Evolutionary conservation across 2,329 filamentous ascomycete species (phyloP).

Genomic region (Dactylonectria macrodidyma): DNA sequence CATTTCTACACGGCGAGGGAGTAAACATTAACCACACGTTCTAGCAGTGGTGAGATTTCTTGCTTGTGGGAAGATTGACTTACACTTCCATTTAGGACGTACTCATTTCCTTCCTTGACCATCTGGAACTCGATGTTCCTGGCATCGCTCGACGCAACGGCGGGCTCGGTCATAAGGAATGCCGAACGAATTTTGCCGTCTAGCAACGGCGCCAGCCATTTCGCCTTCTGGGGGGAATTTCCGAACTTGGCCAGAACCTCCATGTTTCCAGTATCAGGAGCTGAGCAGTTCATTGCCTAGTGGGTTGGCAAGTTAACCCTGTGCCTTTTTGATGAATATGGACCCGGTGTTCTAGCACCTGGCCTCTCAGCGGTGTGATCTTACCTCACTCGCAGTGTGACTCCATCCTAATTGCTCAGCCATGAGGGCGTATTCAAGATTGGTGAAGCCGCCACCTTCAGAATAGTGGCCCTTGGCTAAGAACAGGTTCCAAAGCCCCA

Average conservation of each 20-base stretch:
- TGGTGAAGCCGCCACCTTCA: conserved; percentile 11
- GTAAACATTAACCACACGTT: neutral
- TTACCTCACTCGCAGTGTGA: neutral
- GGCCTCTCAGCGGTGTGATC: neutral
- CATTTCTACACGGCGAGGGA: conserved; percentile 80
- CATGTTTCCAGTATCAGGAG: conserved; percentile 3
- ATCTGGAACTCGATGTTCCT: conserved; percentile 21
- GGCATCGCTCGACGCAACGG: conserved; percentile 22
- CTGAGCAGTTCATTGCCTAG: conserved; percentile 3
- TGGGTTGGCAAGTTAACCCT: neutral
- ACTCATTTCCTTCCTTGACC: conserved; percentile 2
- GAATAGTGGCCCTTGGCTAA: conserved; percentile 5
- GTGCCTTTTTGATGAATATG: neutral
- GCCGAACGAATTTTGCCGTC: conserved; percentile 15
- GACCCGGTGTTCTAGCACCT: neutral
- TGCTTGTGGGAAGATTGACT: neutral
- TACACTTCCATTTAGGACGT: conserved; percentile 82
- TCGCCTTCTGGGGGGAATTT: neutral
- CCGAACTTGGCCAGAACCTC: conserved; percentile 2
- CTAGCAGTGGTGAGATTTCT: neutral
- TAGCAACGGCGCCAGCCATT: neutral
- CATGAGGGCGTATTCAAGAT: conserved; percentile 18
- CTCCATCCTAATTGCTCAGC: conserved; percentile 16
- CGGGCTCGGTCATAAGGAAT: conserved; percentile 20
- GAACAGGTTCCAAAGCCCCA: neutral